Base-by-base conservation (phyloP, 2,329 filamentous ascomycete genomes). In the Neophaeococcomyces mojaviensis region DNA sequence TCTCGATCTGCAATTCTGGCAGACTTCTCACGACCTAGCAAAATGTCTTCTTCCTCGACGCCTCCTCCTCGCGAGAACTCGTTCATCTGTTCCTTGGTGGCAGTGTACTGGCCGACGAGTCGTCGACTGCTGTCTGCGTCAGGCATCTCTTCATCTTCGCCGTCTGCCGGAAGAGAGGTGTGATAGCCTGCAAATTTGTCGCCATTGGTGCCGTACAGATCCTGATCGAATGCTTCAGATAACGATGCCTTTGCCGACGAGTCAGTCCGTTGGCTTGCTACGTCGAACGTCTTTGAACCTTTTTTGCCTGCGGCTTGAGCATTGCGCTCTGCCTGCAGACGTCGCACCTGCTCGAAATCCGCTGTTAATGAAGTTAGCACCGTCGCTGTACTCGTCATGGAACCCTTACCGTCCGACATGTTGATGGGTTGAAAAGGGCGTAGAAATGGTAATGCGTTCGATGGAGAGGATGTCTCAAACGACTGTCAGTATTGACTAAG, bases 31-130 rank as follows among this genome's bases (percentile, higher is more conserved):
- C 83, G 80, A 36, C 84, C 86, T 41, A 88, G 76, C 52, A 98
- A 73, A 5, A 90, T 83, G 60, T 98, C 94, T 49, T 90, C 88
- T 68, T 96, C 90, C 63, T 94, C 90, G 20, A 90, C 87, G 35
- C 86, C 89, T 51, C 77, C 75, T 46, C 89, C 89, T 44, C 79
- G 81, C 19, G 90, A 83, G 68, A 95, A 94, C 68, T 98, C 92
- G 63, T 95, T 87, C 62, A 98, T 89, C 69, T 96, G 88, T 41
- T 86, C 82, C 56, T 80, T 84, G 32, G 88, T 90, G 20, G 92
- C 92, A 30, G 92, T 98, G 68, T 98, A 98, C 67, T 97, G 92
- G 53, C 89, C 90, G 28, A 96, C 84, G 50, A 98, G 74, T 49
- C 87, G 80, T 59, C 84, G 79, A 57, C 86, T 72, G 37, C 71